Evolutionary conservation across 352 stramenopile genomes (phyloP), one percentile per base, ranked within the genome.

Genomic region (Poterioochromonas sp.): DNA sequence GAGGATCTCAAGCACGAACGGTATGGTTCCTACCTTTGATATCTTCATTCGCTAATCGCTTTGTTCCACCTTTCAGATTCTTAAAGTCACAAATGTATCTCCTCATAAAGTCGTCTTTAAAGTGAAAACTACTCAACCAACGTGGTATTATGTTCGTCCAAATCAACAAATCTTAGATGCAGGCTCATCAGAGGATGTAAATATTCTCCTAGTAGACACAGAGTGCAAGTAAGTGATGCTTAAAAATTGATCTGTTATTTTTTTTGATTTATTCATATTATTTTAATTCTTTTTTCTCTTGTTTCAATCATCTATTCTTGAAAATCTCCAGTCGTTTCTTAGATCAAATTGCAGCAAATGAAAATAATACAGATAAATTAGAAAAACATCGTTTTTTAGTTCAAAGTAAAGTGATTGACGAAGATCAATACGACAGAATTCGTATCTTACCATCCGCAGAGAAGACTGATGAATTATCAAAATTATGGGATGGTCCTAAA

Each of bases 91-190:
- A 1, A 73, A 73, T 49, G 40, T 47, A 15, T 47, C 63, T 22
- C 2, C 8, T 44, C 11, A 29, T 29, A 40, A 44, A 49, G 32
- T 73, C 40, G 63, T 29, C 12, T 73, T 73, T 29, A 73, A 73
- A 49, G 63, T 73, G 29, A 73, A 73, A 44, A 73, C 63, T 32
- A 73, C 63, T 29, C 63, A 73, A 49, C 63, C 63, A 29, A 41
- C 63, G 40, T 73, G 63, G 63, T 73, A 73, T 73, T 73, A 73
- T 73, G 63, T 73, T 22, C 63, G 63, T 49, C 63, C 63, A 43
- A 73, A 73, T 49, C 63, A 73, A 73, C 8, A 73, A 34, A 47
- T 73, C 12, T 32, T 73, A 26, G 63, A 73, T 73, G 63, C 40
- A 5, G 40, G 40, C 11, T 12, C 47, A 29, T 41, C 35, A 26